phyloP scores from a whole-genome alignment of 2,329 filamentous ascomycete species.

The Capronia coronata region DNA sequence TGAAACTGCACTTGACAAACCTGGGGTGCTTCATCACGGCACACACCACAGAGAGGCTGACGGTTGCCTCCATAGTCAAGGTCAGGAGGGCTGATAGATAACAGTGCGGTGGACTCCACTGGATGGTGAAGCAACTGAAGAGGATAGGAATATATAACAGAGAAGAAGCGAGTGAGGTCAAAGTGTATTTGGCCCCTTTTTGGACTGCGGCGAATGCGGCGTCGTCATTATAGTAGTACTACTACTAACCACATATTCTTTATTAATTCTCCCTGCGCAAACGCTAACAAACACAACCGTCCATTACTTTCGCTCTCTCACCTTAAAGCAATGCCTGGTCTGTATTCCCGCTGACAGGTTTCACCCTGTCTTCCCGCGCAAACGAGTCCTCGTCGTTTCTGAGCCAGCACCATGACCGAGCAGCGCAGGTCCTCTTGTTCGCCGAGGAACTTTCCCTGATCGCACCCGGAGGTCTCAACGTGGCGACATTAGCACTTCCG shows the following conservation, averaged over 20 bases:
- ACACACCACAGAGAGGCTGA: too few species aligned
- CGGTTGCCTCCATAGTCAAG: too few species aligned
- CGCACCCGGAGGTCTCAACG: background rate
- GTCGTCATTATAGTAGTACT: background rate
- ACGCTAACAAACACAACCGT: background rate
- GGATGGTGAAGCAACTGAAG: too few species aligned
- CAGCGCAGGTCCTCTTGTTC: background rate
- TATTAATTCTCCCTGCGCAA: background rate
- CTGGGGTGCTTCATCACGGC: too few species aligned
- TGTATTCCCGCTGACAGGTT: background rate
- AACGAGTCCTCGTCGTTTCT: background rate
- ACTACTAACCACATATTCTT: too few species aligned
- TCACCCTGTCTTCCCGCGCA: background rate
- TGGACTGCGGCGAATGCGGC: too few species aligned
- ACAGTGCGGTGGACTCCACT: too few species aligned
- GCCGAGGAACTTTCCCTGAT: constrained; percentile 10
- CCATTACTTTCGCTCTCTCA: background rate
- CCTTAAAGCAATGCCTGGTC: background rate
- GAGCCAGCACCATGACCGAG: constrained; percentile 13
- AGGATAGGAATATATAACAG: too few species aligned
- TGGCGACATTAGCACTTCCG: background rate
- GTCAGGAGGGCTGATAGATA: too few species aligned
- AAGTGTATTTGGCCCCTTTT: too few species aligned
- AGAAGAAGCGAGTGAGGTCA: too few species aligned
- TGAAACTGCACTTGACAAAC: too few species aligned